Conservation (phyloP, 495 filamentous ascomycete genomes). For the Hypoxylon intermedium region DNA sequence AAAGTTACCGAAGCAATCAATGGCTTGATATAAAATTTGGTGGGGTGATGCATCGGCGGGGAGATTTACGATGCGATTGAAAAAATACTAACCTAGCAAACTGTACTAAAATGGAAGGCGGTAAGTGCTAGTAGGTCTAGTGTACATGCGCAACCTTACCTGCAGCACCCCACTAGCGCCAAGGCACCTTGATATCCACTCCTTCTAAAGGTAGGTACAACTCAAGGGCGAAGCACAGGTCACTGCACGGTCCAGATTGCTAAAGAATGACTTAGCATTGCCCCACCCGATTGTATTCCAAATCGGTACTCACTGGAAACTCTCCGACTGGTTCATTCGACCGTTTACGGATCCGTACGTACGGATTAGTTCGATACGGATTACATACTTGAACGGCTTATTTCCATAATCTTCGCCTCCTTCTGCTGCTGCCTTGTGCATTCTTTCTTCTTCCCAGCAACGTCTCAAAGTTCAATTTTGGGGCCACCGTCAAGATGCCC, state of each 20-base stretch:
- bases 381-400: not conserved
- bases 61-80: not conserved
- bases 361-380: not conserved
- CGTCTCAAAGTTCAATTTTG: not conserved
- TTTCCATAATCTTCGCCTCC: slow-evolving; percentile 12
- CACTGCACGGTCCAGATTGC: not conserved
- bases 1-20: not conserved
- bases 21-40: not conserved
- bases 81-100: no score
- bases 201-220: not conserved
- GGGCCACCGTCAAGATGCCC: slow-evolving; percentile 61
- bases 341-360: not conserved
- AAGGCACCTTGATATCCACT: not conserved
- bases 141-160: no score
- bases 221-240: not conserved
- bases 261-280: not conserved
- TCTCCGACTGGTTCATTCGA: slow-evolving; percentile 27
- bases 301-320: slow-evolving; percentile 14
- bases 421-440: slow-evolving; percentile 1
- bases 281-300: not conserved
- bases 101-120: slow-evolving; percentile 7
- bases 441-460: slow-evolving; percentile 3
- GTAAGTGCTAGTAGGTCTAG: no score
- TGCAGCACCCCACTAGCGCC: no score
- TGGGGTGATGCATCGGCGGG: not conserved